Evolutionary conservation across 1,284 basidiomycete genomes (phyloP), one percentile per base, ranked within the genome.

Genomic region (Puccinia coronata): DNA sequence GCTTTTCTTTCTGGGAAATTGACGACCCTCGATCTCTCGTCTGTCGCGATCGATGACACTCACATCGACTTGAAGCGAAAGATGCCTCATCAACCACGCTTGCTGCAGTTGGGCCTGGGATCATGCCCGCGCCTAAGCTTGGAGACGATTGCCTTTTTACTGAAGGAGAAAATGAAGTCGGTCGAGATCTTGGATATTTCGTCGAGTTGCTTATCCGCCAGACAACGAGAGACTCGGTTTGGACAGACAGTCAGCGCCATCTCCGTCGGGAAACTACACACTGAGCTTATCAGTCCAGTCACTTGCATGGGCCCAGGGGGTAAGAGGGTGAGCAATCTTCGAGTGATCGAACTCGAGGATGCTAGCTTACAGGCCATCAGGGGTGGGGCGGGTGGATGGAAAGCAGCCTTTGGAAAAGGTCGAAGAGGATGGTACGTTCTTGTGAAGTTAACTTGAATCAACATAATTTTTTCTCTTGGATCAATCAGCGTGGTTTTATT

Each of bases 1-100:
- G 47, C 61, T 28, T 51, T 69, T 4, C 65, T 53, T 36, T 61
- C 74, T 12, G 53, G 53, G 0, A 78, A 8, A 76, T 65, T 78
- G 49, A 78, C 43, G 25, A 78, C 76, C 31, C 65, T 78, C 28
- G 76, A 78, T 41, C 31, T 78, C 12, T 78, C 76, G 8, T 78
- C 76, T 28, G 65, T 57, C 0, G 6, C 25, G n/a, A 53, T 78
- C n/a, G 25, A 53, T 36, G 76, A 78, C 31, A 36, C 12, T 28
- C 2, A 53, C 43, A 55, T 78, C 31, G 67, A 70, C n/a, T 31
- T 70, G 41, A 70, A 70, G 47, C 43, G 36, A 51, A 76, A 53
- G 31, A 55, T 69, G 41, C 65, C 65, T 23, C 34, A 36, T 36
- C 47, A 51, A 53, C 76, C 76, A 51, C 43, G 65, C 14, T 20